Percentiles rank a stretch among this genome's conserved stretches.
Evolutionary conservation across 305 asterid species (phyloP).

Genomic region (Striga hermonthica): DNA sequence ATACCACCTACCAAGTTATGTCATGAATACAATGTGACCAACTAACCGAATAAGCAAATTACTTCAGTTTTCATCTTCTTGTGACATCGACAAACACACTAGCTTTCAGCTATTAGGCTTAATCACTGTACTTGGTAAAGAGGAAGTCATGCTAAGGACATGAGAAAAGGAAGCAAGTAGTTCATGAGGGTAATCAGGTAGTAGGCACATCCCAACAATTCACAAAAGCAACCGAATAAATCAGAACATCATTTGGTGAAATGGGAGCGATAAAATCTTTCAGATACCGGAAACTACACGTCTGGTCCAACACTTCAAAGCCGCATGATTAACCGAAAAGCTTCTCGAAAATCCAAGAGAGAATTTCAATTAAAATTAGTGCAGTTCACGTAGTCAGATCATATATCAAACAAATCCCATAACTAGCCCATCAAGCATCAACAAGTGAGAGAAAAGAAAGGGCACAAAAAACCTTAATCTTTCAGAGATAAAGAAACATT

Average conservation of each 20-base stretch:
- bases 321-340: background rate
- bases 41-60: slow-evolving; percentile 6
- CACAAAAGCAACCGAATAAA: background rate
- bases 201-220: background rate
- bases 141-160: background rate
- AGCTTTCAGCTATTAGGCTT: background rate
- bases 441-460: slow-evolving; percentile 13
- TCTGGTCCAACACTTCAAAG: background rate
- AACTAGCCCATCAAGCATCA: too few species aligned
- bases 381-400: background rate
- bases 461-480: slow-evolving; percentile 27
- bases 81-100: background rate
- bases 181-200: slow-evolving; percentile 15
- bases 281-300: background rate
- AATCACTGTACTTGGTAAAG: slow-evolving; percentile 8
- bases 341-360: slow-evolving; percentile 9
- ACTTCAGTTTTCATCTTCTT: slow-evolving; percentile 10
- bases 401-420: slow-evolving; percentile 21
- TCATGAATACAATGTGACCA: slow-evolving; percentile 17
- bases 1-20: background rate
- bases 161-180: slow-evolving; percentile 5
- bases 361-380: background rate
- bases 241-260: slow-evolving; percentile 9
- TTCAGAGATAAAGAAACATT: background rate
- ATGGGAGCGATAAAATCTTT: background rate